Evolutionary conservation across 768 basidiomycete genomes (phyloP), one percentile per base, ranked within the genome.

Genomic region (Cyathus striatus): DNA sequence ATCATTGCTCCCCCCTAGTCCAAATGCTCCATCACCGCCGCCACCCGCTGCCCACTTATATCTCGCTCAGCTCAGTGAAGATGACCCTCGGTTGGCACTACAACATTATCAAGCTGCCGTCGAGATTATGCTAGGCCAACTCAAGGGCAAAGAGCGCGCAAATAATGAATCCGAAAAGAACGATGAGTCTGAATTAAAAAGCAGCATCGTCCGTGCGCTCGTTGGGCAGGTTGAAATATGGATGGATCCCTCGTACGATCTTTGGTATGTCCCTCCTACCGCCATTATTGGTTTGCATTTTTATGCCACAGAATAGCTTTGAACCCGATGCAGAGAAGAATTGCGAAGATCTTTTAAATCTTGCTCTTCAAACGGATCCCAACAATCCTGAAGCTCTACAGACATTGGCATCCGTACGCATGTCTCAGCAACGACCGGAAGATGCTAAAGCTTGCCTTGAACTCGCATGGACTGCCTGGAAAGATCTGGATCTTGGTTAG

Each of bases 221-320:
- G 74, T 92, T 23, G 86, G 86, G 6, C 92, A 93, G 75, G 85
- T 94, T 20, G 93, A 95, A 58, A 87, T 94, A 13, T 96, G 92
- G 92, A 95, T 96, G 91, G 88, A 93, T 54, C 86, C 86, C 23
- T 74, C 76, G 2, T 83, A 85, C 50, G 90, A 94, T 70, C 69
- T 95, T 39, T 94, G 92, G 92, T 86, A 53, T 40, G 79, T 57
- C 23, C 24, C 3, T n/a, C n/a, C n/a, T n/a, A n/a, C n/a, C n/a
- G n/a, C n/a, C 17, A 14, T 3, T 44, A 23, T 18, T 44, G 23
- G 27, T 6, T 17, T n/a, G 34, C 24, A 22, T 38, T n/a, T 20
- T 13, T 35, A 6, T 35, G 24, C 6, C 13, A 43, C 42, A 9
- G 16, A 5, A 21, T 45, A 95, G 92, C 59, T 82, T 87, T 52